Evolutionary conservation across 2,329 filamentous ascomycete genomes (phyloP).

Genomic region (Fusarium sp.): DNA sequence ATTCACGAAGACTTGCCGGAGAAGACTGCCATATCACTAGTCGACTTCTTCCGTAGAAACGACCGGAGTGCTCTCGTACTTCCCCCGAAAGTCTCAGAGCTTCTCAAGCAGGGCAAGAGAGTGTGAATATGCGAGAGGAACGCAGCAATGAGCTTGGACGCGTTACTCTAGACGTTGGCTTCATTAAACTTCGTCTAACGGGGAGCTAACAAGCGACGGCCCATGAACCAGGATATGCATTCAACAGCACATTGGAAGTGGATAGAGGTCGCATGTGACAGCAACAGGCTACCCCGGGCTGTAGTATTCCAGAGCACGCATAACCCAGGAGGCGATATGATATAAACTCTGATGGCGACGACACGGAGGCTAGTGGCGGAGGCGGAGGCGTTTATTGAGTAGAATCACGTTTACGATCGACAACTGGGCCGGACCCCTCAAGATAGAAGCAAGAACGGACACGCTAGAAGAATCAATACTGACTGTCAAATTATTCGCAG

Average conservation of each 20-base stretch:
- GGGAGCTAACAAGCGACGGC: constrained; percentile 1
- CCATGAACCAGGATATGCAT: constrained; percentile 11
- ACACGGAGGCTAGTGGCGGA: constrained; percentile 5
- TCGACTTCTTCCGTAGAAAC: constrained; percentile 93
- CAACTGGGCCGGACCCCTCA: constrained; percentile 31
- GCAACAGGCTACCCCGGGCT: constrained; percentile 1
- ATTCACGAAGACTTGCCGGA: constrained; percentile 95
- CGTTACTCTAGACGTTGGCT: constrained; percentile 18
- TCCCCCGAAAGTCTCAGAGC: constrained; percentile 89
- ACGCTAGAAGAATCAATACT: constrained; percentile 24
- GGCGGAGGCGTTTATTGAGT: constrained; percentile 39
- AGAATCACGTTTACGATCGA: constrained; percentile 13
- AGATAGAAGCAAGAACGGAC: constrained; percentile 25
- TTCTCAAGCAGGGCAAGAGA: constrained; percentile 73
- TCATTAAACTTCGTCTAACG: constrained; percentile 20
- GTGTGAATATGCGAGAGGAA: constrained; percentile 56
- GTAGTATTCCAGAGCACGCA: background rate
- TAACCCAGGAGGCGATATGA: constrained; percentile 1
- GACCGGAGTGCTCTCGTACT: constrained; percentile 87
- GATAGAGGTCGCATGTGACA: constrained; percentile 7
- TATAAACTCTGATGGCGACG: constrained; percentile 13
- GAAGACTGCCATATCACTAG: constrained; percentile 85
- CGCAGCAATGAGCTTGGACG: constrained; percentile 1
- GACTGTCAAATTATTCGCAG: constrained; percentile 5
- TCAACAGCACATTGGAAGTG: constrained; percentile 8